Conservation (phyloP, 108 stramenopile species). For the Stephanodiscus triporus region DNA sequence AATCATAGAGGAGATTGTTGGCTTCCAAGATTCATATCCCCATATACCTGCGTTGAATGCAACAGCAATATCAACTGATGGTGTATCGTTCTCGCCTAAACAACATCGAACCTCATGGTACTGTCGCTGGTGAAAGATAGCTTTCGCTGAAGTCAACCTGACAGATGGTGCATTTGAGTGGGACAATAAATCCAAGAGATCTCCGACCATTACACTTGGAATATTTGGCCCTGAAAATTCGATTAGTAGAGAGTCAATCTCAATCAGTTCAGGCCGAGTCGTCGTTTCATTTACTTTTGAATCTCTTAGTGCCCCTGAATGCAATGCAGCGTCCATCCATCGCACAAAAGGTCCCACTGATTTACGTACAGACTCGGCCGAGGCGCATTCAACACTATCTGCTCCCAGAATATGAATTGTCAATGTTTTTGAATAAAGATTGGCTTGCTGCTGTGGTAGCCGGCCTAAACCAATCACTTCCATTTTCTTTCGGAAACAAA, state of each 20-base stretch:
- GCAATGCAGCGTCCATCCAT: constrained; percentile 62
- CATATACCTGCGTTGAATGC: constrained; percentile 89
- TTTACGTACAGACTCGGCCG: constrained; percentile 55
- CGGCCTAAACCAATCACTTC: constrained; percentile 11
- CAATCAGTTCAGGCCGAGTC: neutral
- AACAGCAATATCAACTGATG: constrained; percentile 52
- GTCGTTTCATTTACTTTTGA: constrained; percentile 1
- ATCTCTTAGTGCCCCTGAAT: constrained; percentile 22
- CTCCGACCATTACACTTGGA: constrained; percentile 25
- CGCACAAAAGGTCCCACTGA: constrained; percentile 70
- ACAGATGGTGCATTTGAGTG: constrained; percentile 9
- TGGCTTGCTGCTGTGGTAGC: constrained; percentile 4
- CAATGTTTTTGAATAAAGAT: constrained; percentile 24
- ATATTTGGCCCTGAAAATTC: constrained; percentile 79
- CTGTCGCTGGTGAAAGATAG: constrained; percentile 57
- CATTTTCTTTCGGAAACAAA: constrained; percentile 33
- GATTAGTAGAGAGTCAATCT: constrained; percentile 40
- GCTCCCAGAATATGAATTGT: constrained; percentile 78
- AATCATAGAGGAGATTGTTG: constrained; percentile 64
- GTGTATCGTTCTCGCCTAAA: constrained; percentile 7
- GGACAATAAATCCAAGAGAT: constrained; percentile 49
- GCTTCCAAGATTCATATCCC: constrained; percentile 86
- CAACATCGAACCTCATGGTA: constrained; percentile 63
- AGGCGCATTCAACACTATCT: constrained; percentile 77
- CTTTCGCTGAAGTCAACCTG: constrained; percentile 52